phyloP scores from a whole-genome alignment of 2,329 filamentous ascomycete genomes.

The Mycosphaerelloides madeirae region DNA sequence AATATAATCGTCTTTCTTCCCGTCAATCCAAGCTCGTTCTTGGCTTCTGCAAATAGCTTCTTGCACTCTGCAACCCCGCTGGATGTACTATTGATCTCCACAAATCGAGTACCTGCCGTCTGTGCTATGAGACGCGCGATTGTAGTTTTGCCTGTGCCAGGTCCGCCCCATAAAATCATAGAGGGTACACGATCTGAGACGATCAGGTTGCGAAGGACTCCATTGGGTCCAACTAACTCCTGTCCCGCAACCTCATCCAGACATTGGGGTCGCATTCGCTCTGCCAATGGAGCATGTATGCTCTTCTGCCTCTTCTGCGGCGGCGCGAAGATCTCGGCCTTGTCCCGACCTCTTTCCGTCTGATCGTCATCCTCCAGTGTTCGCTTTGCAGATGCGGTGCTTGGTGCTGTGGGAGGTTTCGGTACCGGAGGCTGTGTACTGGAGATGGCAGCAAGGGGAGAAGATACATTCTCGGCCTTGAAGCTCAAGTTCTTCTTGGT shows the following conservation, averaged over 20 bases:
- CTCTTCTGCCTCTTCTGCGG: slow-evolving; percentile 63
- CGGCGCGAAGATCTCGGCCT: slow-evolving; percentile 34
- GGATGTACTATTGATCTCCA: slow-evolving; percentile 93
- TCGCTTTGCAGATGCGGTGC: slow-evolving; percentile 27
- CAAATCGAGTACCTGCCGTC: slow-evolving; percentile 76
- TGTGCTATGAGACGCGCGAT: slow-evolving; percentile 87
- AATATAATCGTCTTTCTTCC: slow-evolving; percentile 93
- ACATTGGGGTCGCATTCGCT: slow-evolving; percentile 82
- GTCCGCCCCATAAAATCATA: slow-evolving; percentile 88
- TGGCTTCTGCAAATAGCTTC: slow-evolving; percentile 81
- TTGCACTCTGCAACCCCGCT: slow-evolving; percentile 87
- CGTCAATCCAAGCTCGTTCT: slow-evolving; percentile 71
- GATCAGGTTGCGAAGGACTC: slow-evolving; percentile 82
- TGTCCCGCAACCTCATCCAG: slow-evolving; percentile 88
- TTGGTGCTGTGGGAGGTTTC: slow-evolving; percentile 13
- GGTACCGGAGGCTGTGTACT: slow-evolving; percentile 18
- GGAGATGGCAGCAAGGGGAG: slow-evolving; percentile 13
- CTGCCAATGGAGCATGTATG: slow-evolving; percentile 74
- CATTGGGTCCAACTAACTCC: slow-evolving; percentile 77
- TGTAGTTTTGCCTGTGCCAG: slow-evolving; percentile 81
- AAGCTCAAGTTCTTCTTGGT: slow-evolving; percentile 36
- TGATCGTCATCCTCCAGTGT: slow-evolving; percentile 22
- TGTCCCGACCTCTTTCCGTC: slow-evolving; percentile 1
- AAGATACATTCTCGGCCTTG: slow-evolving; percentile 25
- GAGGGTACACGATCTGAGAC: slow-evolving; percentile 81